These are phyloP conservation scores for Nigrospora osmanthi DNA, from an alignment of 2,329 filamentous ascomycete genomes.

Conservation along the genomic window DNA sequence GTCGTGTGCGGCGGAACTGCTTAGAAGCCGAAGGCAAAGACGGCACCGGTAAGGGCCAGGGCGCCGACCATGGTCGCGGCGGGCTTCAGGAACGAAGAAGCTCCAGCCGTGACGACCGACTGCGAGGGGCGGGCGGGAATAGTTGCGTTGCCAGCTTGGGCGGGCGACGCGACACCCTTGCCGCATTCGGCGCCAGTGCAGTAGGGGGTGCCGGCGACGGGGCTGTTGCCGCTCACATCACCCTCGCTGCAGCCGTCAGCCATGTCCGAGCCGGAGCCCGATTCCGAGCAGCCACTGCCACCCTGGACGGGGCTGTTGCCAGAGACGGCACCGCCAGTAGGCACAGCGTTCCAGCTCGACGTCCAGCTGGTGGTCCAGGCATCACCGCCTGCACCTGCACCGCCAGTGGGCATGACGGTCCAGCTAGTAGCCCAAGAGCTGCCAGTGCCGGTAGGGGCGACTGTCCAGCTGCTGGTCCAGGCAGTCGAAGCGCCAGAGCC, in stretches of 20 bases:
- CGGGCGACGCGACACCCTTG: neutral
- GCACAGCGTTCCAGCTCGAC: neutral
- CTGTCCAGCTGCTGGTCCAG: too few species aligned
- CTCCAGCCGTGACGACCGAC: neutral
- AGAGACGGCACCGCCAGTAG: neutral
- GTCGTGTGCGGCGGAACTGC: neutral
- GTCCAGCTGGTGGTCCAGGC: constrained; percentile 1
- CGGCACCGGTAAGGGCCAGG: neutral
- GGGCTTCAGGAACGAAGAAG: neutral
- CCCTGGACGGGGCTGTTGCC: neutral
- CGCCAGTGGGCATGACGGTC: neutral
- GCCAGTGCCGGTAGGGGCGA: neutral
- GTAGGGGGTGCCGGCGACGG: neutral
- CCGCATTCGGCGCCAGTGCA: neutral
- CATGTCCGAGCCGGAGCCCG: neutral
- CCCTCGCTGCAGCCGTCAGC: too few species aligned
- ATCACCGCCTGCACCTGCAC: neutral
- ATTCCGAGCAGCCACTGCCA: neutral
- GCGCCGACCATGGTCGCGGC: neutral
- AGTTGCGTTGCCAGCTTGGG: neutral
- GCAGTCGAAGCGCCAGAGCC: neutral
- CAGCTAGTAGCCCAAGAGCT: neutral
- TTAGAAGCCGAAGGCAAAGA: constrained; percentile 1
- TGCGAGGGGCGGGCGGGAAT: neutral
- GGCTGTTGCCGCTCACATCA: too few species aligned